Evolutionary conservation across 192 early-diverging fungal species (phyloP), one percentile per base, ranked within the genome.

Genomic region (Coemansia guatemalensis): DNA sequence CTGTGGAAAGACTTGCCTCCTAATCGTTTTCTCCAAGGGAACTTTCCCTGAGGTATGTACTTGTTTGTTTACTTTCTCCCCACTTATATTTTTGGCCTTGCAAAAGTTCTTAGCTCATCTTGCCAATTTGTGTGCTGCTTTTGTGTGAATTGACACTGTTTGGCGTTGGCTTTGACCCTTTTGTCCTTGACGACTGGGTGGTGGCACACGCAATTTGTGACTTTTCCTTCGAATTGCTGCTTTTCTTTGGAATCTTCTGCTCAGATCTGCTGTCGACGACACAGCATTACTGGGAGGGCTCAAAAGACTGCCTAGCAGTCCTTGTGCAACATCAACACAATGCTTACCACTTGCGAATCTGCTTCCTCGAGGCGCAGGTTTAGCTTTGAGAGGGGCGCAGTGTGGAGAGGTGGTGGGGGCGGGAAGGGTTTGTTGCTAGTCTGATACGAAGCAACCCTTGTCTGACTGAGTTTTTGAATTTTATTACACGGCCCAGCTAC

Each of bases 1-100:
- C 50, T 90, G 89, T 70, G 94, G 93, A 68, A 97, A 97, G 77
- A 95, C 93, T 8, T 97, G 92, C 73, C 81, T 94, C 65, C 75
- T 95, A 64, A 87, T 90, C 64, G 89, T 91, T 66, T 96, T 93
- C 53, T 87, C 86, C 58, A 89, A 92, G 74, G 90, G 89, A 48
- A 71, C 83, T 49, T 96, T 96, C 83, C 93, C 92, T 39, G 86
- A 90, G 79, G 92, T 95, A 83, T 66, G 83, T 78, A 21, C 60
- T 27, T 49, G 20, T 21, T 56, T 65, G 48, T 57, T 17, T 50
- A 12, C n/a, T 57, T 56, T 8, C 26, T n/a, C 23, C 53, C 21
- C 7, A 54, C 5, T 54, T 54, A 18, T 48, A 20, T 29, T 30
- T 54, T 54, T 54, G 3, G 5, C 53, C 26, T 18, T 54, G 4